Conservation (phyloP, 2,329 filamentous ascomycete genomes). For the Fusarium protoensiforme region DNA sequence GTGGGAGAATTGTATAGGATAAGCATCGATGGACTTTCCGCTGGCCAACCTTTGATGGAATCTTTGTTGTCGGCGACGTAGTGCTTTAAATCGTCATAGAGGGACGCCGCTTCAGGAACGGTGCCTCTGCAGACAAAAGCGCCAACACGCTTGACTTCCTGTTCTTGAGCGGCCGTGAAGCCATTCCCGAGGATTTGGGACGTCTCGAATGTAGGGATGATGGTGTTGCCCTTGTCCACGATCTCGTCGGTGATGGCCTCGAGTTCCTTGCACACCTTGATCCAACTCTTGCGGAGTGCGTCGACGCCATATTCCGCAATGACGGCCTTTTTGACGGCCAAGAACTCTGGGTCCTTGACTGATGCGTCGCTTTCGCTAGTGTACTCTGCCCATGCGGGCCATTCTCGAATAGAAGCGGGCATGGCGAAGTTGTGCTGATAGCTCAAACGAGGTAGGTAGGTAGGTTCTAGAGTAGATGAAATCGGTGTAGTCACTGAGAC, state of each 20-base stretch:
- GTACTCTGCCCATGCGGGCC: conserved; percentile 42
- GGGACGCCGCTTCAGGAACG: conserved; percentile 18
- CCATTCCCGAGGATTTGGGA: conserved; percentile 38
- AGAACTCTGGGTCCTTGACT: conserved; percentile 38
- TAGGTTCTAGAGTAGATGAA: background rate
- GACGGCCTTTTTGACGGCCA: conserved; percentile 48
- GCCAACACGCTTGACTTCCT: background rate
- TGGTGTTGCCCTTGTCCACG: conserved; percentile 43
- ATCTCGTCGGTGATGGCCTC: conserved; percentile 51
- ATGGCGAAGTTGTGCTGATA: conserved; percentile 17
- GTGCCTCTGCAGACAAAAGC: background rate
- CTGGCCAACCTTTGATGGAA: conserved; percentile 49
- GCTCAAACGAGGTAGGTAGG: background rate
- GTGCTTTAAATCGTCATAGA: conserved; percentile 46
- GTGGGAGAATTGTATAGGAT: conserved; percentile 53
- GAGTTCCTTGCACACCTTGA: conserved; percentile 51
- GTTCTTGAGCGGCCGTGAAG: background rate
- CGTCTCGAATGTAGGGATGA: conserved; percentile 47
- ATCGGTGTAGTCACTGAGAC: background rate
- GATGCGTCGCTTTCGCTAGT: conserved; percentile 13
- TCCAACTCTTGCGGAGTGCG: conserved; percentile 50
- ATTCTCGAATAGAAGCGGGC: conserved; percentile 28
- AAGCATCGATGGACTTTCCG: conserved; percentile 52
- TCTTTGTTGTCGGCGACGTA: conserved; percentile 49
- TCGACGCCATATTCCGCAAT: conserved; percentile 50